Conservation (phyloP, 2,329 filamentous ascomycete species). For the Pseudocercospora fuligena region DNA sequence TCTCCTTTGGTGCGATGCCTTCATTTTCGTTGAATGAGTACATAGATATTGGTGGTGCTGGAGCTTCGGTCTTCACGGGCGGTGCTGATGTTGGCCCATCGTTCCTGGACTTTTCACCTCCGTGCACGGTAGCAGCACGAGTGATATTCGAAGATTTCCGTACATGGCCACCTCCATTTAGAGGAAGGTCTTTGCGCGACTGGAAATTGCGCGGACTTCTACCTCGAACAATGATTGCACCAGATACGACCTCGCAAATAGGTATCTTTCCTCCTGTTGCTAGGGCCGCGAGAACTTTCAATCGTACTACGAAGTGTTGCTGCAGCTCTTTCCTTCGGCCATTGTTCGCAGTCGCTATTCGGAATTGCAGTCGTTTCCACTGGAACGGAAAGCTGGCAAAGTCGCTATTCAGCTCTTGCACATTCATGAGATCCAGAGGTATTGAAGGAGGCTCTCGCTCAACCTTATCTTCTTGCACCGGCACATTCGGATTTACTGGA, state of each 20-base stretch:
- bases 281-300: conserved; percentile 84
- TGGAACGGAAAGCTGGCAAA: conserved; percentile 90
- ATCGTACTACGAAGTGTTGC: conserved; percentile 89
- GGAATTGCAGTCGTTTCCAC: conserved; percentile 91
- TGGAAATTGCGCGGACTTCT: conserved; percentile 95
- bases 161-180: conserved; percentile 77
- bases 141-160: conserved; percentile 59
- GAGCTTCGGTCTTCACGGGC: conserved; percentile 38
- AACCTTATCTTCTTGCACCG: conserved; percentile 65
- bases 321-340: conserved; percentile 92
- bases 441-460: conserved; percentile 89
- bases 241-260: conserved; percentile 82
- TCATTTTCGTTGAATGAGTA: conserved; percentile 45
- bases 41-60: conserved; percentile 47
- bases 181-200: conserved; percentile 86
- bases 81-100: conserved; percentile 37
- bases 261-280: conserved; percentile 81
- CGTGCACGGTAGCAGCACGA: conserved; percentile 36
- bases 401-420: conserved; percentile 77
- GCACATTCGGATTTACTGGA: conserved; percentile 70
- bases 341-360: conserved; percentile 95
- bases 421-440: conserved; percentile 68
- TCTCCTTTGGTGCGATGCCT: conserved; percentile 48
- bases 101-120: conserved; percentile 32
- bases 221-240: conserved; percentile 90